A percentile compares a stretch with the other conserved stretches of the same genome.
Conservation (phyloP, 169 alveolate species). For the Babesia caballi region DNA sequence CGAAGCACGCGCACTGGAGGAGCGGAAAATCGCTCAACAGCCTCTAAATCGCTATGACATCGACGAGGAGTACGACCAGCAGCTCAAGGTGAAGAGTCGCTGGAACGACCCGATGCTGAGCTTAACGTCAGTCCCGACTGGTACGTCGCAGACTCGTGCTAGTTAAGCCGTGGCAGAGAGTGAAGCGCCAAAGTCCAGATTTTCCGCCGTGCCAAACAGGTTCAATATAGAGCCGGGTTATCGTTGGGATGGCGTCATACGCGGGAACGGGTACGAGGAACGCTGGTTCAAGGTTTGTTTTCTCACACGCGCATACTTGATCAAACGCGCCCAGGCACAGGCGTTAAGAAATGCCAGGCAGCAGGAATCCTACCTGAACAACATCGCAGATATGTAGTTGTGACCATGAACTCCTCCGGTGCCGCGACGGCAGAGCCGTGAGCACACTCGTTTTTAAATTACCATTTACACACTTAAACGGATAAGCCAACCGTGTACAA, state of each 20-base stretch:
- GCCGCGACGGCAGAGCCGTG: too few species aligned
- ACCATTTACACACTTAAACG: too few species aligned
- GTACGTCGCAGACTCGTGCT: background rate
- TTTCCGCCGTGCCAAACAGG: conserved; percentile 83
- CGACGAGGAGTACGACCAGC: conserved; percentile 51
- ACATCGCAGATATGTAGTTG: conserved; percentile 51
- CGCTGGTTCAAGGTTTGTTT: conserved; percentile 64
- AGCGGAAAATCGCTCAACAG: conserved; percentile 22
- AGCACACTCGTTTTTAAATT: too few species aligned
- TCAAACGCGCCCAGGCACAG: conserved; percentile 7
- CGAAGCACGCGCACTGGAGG: conserved; percentile 39
- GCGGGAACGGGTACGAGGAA: conserved; percentile 92
- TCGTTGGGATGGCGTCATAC: conserved; percentile 95
- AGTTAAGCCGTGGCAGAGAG: background rate
- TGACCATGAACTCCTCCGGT: too few species aligned
- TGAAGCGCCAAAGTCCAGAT: conserved; percentile 82
- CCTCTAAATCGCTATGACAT: conserved; percentile 54
- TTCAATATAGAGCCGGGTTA: conserved; percentile 90
- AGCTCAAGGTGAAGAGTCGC: conserved; percentile 21
- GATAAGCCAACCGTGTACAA: too few species aligned
- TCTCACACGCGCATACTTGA: background rate
- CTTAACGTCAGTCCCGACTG: background rate
- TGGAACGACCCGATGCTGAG: conserved; percentile 57
- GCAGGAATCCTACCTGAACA: conserved; percentile 31
- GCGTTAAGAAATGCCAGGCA: conserved; percentile 27